Base-by-base conservation (phyloP, 257 asterid species). In the Nicotiana benthamiana region DNA sequence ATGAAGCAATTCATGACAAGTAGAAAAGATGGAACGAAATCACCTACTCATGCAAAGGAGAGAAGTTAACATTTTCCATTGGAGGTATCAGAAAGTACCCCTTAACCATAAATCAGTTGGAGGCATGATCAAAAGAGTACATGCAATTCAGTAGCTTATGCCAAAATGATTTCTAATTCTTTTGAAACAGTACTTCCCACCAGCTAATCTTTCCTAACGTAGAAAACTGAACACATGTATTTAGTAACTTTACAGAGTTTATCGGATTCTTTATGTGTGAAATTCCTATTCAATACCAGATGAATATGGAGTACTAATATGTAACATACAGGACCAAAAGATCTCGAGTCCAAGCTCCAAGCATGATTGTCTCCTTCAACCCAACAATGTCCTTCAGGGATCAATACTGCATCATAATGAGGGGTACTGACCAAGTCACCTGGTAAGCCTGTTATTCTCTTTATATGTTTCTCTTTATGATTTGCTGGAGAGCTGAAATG, bases 331-430 rank as follows among this genome's bases (percentile, higher is more conserved):
- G 97, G 91, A 72, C 99, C 99, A 81, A 82, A 76, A 20, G 96
- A 89, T 82, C 97, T 89, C 3, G 98, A 94, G 85, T 96, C 99
- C 48, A 84, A 75, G 91, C 97, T 96, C 75, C 82, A 86, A 77
- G 89, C 91, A 3, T 88, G 82, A 83, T 96, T 94, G 87, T 94
- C 99, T 46, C 99, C 99, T 68, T 86, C 93, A 75, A 94, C 97
- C 98, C 97, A 96, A 84, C 98, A 96, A 84, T 91, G 97, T 77
- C 99, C 98, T 81, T 89, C 91, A 17, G 99, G 98, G 66, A 96
- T 75, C 86, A 86, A 82, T 78, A 90, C 81, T 5, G 88, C 81
- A 81, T 96, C 96, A 48, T 86, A 82, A 22, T 66, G 74, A 27
- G 91, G 83, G 79, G 85, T 75, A 67, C 85, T 76, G 77, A 94